Base-by-base conservation (phyloP, 306 rosid species). In the Gastrolobium bilobum region DNA sequence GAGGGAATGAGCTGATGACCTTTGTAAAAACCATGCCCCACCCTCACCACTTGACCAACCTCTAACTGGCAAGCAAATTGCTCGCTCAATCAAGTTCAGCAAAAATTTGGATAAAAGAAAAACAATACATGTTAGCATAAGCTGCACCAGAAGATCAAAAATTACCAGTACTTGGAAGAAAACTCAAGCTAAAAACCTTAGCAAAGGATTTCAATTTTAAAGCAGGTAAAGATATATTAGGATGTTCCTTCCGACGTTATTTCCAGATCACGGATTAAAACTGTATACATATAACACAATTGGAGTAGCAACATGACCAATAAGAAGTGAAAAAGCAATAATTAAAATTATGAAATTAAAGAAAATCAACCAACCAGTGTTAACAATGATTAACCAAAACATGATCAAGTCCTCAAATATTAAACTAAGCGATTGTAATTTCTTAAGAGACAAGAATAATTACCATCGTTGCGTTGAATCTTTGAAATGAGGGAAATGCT, bases 381-480 rank as follows among this genome's bases (percentile, higher is more conserved):
- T 31, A 42, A 68, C 30, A 20, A 20, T 30, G 29, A 59, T 68
- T 47, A 54, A 58, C 3, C 38, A 14, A 58, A 40, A 42, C 15
- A 14, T 51, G 51, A 69, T 58, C 43, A 60, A 70, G 54, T 35
- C 68, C 7, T 7, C 4, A 4, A 76, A 38, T 44, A 30, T 47
- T 38, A 14, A 72, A 42, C 31, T 50, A 46, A 3, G 33, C 58
- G 61, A 44, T 20, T 63, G 65, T 54, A 29, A 57, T 20, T 20
- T 20, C 26, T 20, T 20, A 20, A 14, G 31, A 63, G 14, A 51
- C 43, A 13, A 39, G 61, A 78, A 71, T 62, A 4, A 13, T 43
- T 76, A 84, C 88, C 88, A 85, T 85, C 4, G 65, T 84, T 63
- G 11, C 10, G 66, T 34, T 48, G 38, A 40, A 74, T 62, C 7